Conservation (phyloP, 2,329 filamentous ascomycete genomes). For the Metarhizium guizhouense region DNA sequence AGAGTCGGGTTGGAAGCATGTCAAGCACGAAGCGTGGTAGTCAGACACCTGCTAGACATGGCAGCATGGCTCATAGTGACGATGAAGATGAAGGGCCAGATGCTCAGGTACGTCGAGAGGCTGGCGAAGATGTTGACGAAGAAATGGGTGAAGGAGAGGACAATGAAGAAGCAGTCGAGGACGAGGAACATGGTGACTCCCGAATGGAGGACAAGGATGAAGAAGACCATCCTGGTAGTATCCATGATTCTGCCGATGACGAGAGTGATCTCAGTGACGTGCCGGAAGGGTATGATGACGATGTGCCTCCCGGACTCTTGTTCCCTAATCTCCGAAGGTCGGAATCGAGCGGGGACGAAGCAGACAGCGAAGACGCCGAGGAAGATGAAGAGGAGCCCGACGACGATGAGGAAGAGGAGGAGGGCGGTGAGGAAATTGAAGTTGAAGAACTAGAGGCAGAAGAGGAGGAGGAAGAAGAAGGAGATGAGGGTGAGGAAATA, state of each 20-base stretch:
- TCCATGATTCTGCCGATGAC: constrained; percentile 58
- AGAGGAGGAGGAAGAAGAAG: constrained; percentile 6
- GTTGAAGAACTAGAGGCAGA: constrained; percentile 7
- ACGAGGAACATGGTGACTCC: constrained; percentile 19
- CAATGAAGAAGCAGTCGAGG: constrained; percentile 18
- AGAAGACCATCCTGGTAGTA: constrained; percentile 36
- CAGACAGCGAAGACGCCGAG: constrained; percentile 21
- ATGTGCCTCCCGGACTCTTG: constrained; percentile 43
- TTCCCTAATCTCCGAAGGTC: constrained; percentile 37
- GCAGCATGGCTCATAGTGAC: constrained; percentile 29
- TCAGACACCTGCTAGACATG: constrained; percentile 26
- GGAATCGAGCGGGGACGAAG: constrained; percentile 26
- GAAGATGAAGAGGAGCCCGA: constrained; percentile 17
- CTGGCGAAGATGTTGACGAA: constrained; percentile 22
- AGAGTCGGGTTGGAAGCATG: constrained; percentile 41
- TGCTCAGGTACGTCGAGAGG: constrained; percentile 26
- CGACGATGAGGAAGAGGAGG: constrained; percentile 12
- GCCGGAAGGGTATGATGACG: constrained; percentile 47
- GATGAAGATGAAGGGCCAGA: constrained; percentile 33
- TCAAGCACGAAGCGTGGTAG: constrained; percentile 40
- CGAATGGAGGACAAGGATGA: constrained; percentile 19
- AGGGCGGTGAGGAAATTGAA: constrained; percentile 10
- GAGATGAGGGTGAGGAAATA: constrained; percentile 6
- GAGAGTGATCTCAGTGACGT: constrained; percentile 63
- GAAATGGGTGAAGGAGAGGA: constrained; percentile 35